Evolutionary conservation across 805 yeast species (phyloP).

Genomic region (Vanderwaltozyma polyspora): DNA sequence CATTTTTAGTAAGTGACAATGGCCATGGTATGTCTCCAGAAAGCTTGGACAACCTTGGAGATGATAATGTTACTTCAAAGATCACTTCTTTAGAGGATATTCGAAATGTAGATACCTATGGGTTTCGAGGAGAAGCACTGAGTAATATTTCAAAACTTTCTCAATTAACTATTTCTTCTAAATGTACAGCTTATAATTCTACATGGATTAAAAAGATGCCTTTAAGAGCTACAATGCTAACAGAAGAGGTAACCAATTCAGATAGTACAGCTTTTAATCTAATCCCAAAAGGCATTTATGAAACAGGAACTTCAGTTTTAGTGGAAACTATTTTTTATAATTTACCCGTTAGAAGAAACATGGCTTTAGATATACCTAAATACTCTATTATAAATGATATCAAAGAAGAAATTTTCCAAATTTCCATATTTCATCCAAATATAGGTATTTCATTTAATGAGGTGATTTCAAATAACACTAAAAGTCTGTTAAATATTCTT

Average conservation of each 20-base stretch:
- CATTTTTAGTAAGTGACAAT: constrained; percentile 45
- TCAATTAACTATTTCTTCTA: constrained; percentile 38
- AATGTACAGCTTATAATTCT: constrained; percentile 21
- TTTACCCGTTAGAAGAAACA: constrained; percentile 19
- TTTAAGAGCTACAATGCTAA: neutral
- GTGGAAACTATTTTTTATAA: constrained; percentile 16
- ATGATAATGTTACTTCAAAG: constrained; percentile 47
- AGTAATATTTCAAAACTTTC: constrained; percentile 41
- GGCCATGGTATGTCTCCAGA: constrained; percentile 54
- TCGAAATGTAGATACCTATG: constrained; percentile 34
- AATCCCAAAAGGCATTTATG: neutral
- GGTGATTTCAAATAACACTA: neutral
- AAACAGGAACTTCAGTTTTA: constrained; percentile 14
- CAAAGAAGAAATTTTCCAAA: constrained; percentile 13
- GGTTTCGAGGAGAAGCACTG: constrained; percentile 68
- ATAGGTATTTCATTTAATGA: constrained; percentile 3
- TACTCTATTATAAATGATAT: constrained; percentile 6
- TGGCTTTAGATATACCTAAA: constrained; percentile 6
- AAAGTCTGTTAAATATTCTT: neutral
- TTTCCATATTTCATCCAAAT: constrained; percentile 12
- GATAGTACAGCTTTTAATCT: neutral
- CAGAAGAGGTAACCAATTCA: neutral
- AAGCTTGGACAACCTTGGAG: constrained; percentile 39
- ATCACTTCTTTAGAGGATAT: constrained; percentile 30
- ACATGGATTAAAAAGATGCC: constrained; percentile 15